Evolutionary conservation across 2,329 filamentous ascomycete species (phyloP).

Genomic region (Botrytis squamosa): DNA sequence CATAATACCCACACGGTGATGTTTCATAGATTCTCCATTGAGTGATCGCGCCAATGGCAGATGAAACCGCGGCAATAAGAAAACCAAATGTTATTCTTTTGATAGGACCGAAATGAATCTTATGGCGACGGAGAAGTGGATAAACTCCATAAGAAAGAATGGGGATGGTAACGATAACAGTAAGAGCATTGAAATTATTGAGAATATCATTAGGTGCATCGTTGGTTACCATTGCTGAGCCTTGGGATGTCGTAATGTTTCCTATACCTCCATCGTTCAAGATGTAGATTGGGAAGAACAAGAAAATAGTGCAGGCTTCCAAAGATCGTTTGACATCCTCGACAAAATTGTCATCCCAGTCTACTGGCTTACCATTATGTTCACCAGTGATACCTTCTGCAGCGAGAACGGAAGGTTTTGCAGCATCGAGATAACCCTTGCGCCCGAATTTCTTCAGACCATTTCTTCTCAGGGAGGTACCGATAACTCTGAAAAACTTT

Average conservation of each 20-base stretch:
- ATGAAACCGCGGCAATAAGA: conserved; percentile 59
- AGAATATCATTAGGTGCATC: conserved; percentile 78
- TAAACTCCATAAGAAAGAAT: conserved; percentile 67
- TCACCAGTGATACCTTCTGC: conserved; percentile 45
- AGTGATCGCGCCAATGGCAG: conserved; percentile 55
- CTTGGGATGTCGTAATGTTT: conserved; percentile 48
- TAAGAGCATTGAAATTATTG: conserved; percentile 72
- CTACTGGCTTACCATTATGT: conserved; percentile 49
- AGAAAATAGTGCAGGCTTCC: conserved; percentile 67
- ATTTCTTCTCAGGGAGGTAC: conserved; percentile 47
- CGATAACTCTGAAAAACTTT: conserved; percentile 46
- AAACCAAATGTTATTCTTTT: conserved; percentile 73
- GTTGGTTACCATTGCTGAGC: conserved; percentile 63
- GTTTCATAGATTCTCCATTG: conserved; percentile 62
- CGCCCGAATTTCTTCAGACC: conserved; percentile 56
- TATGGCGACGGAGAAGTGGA: conserved; percentile 61
- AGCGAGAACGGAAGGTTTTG: conserved; percentile 66
- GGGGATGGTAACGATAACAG: conserved; percentile 72
- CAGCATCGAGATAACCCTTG: conserved; percentile 61
- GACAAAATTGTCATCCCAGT: conserved; percentile 78
- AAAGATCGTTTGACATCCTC: conserved; percentile 72
- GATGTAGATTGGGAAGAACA: conserved; percentile 49
- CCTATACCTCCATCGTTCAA: conserved; percentile 47
- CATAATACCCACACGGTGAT: conserved; percentile 55
- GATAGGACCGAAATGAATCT: conserved; percentile 69